Evolutionary conservation across 176 grass and related monocot genomes (phyloP).

Genomic region (Carex scoparia): DNA sequence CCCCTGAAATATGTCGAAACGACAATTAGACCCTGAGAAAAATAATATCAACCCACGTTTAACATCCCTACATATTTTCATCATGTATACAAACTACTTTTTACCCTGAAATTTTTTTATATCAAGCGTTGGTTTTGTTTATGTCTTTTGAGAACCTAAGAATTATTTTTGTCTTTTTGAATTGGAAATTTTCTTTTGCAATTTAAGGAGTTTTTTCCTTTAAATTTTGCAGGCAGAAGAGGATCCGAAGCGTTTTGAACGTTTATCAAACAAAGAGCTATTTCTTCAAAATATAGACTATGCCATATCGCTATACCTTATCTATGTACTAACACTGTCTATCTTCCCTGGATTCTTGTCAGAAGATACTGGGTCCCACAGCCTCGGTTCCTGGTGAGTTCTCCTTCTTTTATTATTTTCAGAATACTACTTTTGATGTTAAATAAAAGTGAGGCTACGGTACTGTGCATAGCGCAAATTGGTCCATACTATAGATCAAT

Average conservation of each 20-base stretch:
- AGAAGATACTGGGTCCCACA: slow-evolving; percentile 83
- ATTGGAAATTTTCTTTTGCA: background rate
- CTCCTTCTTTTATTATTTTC: background rate
- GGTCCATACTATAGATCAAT: too few relatives aligned
- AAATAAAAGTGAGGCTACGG: background rate
- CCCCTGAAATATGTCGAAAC: background rate
- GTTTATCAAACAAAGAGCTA: slow-evolving; percentile 65
- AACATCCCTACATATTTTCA: slow-evolving; percentile 28
- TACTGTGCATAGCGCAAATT: too few relatives aligned
- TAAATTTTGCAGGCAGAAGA: slow-evolving; percentile 46
- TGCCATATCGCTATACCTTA: slow-evolving; percentile 48
- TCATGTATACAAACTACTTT: background rate
- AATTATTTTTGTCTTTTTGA: background rate
- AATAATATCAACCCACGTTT: slow-evolving; percentile 33
- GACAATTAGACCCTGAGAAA: background rate
- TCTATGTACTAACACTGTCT: slow-evolving; percentile 81
- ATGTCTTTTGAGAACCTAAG: background rate
- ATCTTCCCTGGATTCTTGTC: slow-evolving; percentile 94
- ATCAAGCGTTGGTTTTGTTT: background rate
- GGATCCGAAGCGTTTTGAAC: slow-evolving; percentile 53
- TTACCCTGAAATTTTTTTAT: too few relatives aligned
- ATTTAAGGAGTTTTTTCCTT: background rate
- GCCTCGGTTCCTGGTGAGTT: slow-evolving; percentile 57
- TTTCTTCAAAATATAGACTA: slow-evolving; percentile 74
- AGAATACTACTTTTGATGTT: background rate